Evolutionary conservation across 1,284 basidiomycete species (phyloP), one percentile per base, ranked within the genome.

Genomic region (Rhodotorula mucilaginosa): DNA sequence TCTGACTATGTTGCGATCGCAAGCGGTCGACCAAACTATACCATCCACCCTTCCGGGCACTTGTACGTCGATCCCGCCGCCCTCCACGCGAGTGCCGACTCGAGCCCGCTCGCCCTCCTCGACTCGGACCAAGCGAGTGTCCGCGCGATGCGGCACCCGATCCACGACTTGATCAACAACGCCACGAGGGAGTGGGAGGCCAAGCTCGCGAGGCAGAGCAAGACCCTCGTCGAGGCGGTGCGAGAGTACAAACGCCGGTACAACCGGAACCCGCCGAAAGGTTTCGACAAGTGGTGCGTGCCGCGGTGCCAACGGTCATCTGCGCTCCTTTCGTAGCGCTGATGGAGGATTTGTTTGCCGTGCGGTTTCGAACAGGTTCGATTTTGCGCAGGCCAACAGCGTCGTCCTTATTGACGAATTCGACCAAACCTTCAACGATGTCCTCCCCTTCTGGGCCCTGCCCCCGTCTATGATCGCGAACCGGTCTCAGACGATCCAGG

Each of bases 371-470:
- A 44, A 4, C 67, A 80, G 79, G 79, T 80, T 77, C 67, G 52
- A 70, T n/a, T 80, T 79, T 48, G 76, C 79, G 15, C 73, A 75
- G 31, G 70, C 72, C 15, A 77, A 79, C 71, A 64, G 75, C 47
- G 79, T 80, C 46, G 69, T 79, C 65, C 74, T 80, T 29, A 69
- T 79, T 58, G 80, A 80, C 76, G 79, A 79, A 65, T 80, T 78
- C 63, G 80, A 80, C 76, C 73, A 77, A n/a, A 80, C 79, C 52
- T 63, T 77, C 49, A 73, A 67, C 23, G 78, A 79, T 64, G 68
- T 80, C 58, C 68, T 74, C 21, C 75, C 77, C 39, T 80, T 79
- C 64, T 78, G 76, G 39, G 79, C 77, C 21, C 57, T 81, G 13
- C 67, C 78, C 1, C 77, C 77, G 0, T 29, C 68, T 5, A 63